Evolutionary conservation across 2,329 filamentous ascomycete species (phyloP), one percentile per base, ranked within the genome.

Genomic region (Escovopsis sp.): DNA sequence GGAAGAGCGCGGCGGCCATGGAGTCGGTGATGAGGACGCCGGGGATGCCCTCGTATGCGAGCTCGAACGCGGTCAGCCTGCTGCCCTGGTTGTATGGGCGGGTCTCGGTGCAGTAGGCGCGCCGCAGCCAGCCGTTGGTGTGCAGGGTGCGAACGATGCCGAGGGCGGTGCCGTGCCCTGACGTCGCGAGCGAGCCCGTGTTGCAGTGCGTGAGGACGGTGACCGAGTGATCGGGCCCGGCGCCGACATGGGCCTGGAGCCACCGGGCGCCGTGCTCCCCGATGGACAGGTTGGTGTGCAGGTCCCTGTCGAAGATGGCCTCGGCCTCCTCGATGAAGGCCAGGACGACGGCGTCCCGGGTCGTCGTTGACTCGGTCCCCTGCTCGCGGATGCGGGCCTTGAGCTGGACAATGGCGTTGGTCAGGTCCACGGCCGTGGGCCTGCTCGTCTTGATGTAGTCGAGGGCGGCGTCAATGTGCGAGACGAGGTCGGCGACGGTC

Each of bases 171-270:
- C 90, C 90, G 53, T 96, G 93, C n/a, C 90, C 90, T 13, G 90
- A 93, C 2, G 90, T 98, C 18, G 90, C 90, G 25, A 98, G 76
- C 15, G 88, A 94, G 19, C 90, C 90, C 16, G 90, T 98, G 57
- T 98, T 98, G 67, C 90, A 98, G 59, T 98, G 92, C 10, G 90
- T 98, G 45, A 98, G 62, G 30, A 98, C 79, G n/a, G 83, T 84
- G 33, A 94, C 47, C 37, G 54, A 45, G 53, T 65, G 49, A 43
- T 68, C 54, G 43, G 59, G 19, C 5, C 19, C 19, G 52, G 67
- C 57, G 45, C 58, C 54, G 15, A 58, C 63, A 50, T 83, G 73
- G 28, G 67, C 60, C 38, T 74, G 59, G 25, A 98, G 77, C 83
- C 90, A 98, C 43, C 76, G 68, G 0, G 86, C 83, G 27, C 90